Conservation (phyloP, 2,329 filamentous ascomycete species). For the Hypocrella siamensis region DNA sequence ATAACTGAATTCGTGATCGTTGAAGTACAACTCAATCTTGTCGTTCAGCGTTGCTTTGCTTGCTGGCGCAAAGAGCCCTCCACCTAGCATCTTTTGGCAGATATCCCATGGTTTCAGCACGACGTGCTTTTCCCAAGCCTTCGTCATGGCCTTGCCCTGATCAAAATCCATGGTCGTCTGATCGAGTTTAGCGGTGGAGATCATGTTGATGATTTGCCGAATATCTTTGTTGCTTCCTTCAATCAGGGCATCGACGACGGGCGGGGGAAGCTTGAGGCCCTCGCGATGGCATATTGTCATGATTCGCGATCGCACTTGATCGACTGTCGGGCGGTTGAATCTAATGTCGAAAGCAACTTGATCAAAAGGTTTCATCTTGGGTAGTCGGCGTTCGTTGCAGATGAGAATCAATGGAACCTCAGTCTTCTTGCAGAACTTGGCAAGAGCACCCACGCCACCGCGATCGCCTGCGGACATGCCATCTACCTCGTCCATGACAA, state of each 20-base stretch:
- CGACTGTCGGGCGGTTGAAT: slow-evolving; percentile 78
- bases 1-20: slow-evolving; percentile 94
- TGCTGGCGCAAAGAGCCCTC: slow-evolving; percentile 68
- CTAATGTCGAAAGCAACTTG: slow-evolving; percentile 68
- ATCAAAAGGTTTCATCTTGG: slow-evolving; percentile 98
- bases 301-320: slow-evolving; percentile 81
- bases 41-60: slow-evolving; percentile 86
- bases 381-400: slow-evolving; percentile 83
- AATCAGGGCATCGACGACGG: slow-evolving; percentile 82
- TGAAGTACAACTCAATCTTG: slow-evolving; percentile 98
- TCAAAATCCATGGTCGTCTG: slow-evolving; percentile 67
- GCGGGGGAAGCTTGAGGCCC: slow-evolving; percentile 66
- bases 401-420: slow-evolving; percentile 92
- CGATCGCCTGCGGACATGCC: slow-evolving; percentile 97
- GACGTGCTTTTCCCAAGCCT: slow-evolving; percentile 96
- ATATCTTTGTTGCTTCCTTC: slow-evolving; percentile 95
- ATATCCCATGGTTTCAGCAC: slow-evolving; percentile 98
- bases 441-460: slow-evolving; percentile 85
- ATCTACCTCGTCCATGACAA: slow-evolving; percentile 98
- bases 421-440: slow-evolving; percentile 89
- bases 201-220: slow-evolving; percentile 96
- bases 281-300: slow-evolving; percentile 93
- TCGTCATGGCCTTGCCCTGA: slow-evolving; percentile 83
- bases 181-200: slow-evolving; percentile 84
- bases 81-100: slow-evolving; percentile 76